Evolutionary conservation across 768 basidiomycete genomes (phyloP), one percentile per base, ranked within the genome.

Genomic region (Boletus patriciae): DNA sequence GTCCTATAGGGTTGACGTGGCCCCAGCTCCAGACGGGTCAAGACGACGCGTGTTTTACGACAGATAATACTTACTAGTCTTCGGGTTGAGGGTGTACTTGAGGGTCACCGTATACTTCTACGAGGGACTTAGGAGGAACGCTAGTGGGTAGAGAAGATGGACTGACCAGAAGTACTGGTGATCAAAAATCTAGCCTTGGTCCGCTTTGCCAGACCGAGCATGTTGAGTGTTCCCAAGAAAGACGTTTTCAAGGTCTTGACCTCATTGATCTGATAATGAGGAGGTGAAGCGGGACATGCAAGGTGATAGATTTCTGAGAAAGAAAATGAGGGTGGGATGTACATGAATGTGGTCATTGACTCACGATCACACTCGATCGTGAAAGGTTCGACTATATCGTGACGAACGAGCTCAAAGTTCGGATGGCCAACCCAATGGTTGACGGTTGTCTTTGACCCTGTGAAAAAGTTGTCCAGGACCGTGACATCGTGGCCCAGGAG

Each of bases 161-260:
- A 59, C 80, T 59, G 69, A 92, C 92, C 92, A 49, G 95, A 98
- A 25, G 97, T 99, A 61, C 92, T 94, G 59, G 86, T 86, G 63
- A 98, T 94, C 60, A 99, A 78, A 83, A 99, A 99, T 51, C 96
- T 86, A 12, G 97, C 97, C 73, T 98, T 98, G 47, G 89, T 93
- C 58, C 95, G 92, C 75, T 98, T 98, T 8, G 97, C 97, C 23
- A 99, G 84, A 48, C 92, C 97, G 40, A 99, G 90, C 95, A 98
- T 97, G 78, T 99, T 98, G 59, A 98, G 78, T 6, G 97, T 98
- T 44, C 97, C 97, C 83, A 96, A 86, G 77, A 99, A 99, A 12
- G 94, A 96, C 0, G 97, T 98, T 74, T 98, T 98, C 76, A 98
- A 84, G 25, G 97, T 99, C 76, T 99, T 98, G 60, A 99, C 88